Base-by-base conservation (phyloP, 108 stramenopile species). In the Cyclotella kingstonii region DNA sequence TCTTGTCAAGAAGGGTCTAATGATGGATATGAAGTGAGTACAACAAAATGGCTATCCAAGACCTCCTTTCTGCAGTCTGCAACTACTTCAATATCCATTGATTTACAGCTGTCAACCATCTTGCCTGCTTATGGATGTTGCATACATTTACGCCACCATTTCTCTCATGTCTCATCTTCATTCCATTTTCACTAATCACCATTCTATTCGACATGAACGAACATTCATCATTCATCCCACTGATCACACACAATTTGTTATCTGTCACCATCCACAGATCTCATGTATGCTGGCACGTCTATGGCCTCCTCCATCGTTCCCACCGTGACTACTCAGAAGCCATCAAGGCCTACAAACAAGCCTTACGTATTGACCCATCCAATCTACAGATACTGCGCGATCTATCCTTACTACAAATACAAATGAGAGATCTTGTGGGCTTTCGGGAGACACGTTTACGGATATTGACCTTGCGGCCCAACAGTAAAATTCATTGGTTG, bases 231-330 rank as follows among this genome's bases (percentile, higher is more conserved):
- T n/a, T n/a, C n/a, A n/a, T 2, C 45, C 17, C 5, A 18, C 17
- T 2, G 2, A 18, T 17, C 43, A 21, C 17, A 17, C 28, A 33
- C 53, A 39, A 8, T 10, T 25, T 23, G 23, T 18, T 5, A 36
- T 36, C 50, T 23, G 12, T 14, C 4, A 1, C 1, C 36, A 9
- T 52, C 27, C 27, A 52, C 50, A 91, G 90, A 59, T 93, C 89
- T 25, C 96, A 97, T 78, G 95, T 98, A 14, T 99, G 97, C 84
- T 99, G 98, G 98, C 97, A 99, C 70, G 98, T 99, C 54, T 97
- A 86, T 57, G 98, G 98, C 49, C 74, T 99, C 9, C 77, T 98
- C 47, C 84, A 99, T 67, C 87, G 97, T 45, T 76, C 89, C n/a
- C 92, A 96, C 63, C 84, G 90, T 11, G 95, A 99, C 66, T 98